Conservation (phyloP, 1,284 basidiomycete species). For the Sporisorium graminicola region DNA sequence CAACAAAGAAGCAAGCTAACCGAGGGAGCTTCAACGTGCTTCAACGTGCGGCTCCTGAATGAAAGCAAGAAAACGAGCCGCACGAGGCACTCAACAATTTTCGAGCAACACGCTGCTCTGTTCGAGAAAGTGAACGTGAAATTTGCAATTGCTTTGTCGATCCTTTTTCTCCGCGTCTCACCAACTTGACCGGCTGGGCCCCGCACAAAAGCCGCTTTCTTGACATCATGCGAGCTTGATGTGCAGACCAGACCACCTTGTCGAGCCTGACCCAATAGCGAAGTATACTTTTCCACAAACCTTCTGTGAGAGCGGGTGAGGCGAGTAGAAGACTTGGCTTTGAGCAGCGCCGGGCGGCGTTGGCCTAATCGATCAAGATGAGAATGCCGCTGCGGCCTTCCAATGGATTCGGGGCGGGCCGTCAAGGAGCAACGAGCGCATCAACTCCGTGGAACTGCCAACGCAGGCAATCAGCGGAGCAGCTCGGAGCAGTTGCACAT, state of each 20-base stretch:
- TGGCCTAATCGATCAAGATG: not conserved
- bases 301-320: too few species aligned
- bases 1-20: too few species aligned
- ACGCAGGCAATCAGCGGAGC: not conserved
- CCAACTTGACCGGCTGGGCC: not conserved
- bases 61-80: not conserved
- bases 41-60: conserved; percentile 5
- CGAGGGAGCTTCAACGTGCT: too few species aligned
- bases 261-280: not conserved
- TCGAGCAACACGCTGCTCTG: not conserved
- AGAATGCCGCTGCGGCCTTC: too few species aligned
- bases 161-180: not conserved
- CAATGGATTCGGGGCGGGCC: not conserved
- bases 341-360: not conserved
- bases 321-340: too few species aligned
- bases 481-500: conserved; percentile 1
- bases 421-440: not conserved
- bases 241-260: too few species aligned
- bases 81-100: conserved; percentile 7
- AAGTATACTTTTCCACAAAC: too few species aligned
- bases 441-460: not conserved
- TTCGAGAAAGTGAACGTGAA: conserved; percentile 4
- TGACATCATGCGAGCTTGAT: not conserved
- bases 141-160: not conserved
- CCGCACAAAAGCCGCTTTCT: not conserved